Conservation (phyloP, 2,329 filamentous ascomycete genomes). For the Delphinella strobiligena region DNA sequence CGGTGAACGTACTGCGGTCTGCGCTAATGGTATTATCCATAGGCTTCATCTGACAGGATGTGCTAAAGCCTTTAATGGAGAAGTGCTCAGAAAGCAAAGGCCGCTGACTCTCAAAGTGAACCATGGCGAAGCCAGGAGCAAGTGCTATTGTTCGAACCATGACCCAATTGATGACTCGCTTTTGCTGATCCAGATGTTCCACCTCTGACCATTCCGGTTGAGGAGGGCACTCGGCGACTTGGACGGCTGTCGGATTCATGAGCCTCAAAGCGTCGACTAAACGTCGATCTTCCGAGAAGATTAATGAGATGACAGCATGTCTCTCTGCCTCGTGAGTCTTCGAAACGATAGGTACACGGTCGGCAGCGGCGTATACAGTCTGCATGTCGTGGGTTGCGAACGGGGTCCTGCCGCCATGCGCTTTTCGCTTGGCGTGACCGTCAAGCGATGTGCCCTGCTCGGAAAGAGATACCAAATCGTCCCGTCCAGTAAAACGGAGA, state of each 20-base stretch:
- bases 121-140: conserved; percentile 71
- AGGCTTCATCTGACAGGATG: conserved; percentile 84
- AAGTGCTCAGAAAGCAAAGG: conserved; percentile 90
- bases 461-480: conserved; percentile 57
- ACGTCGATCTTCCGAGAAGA: conserved; percentile 85
- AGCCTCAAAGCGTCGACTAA: conserved; percentile 75
- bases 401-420: background rate
- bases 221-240: conserved; percentile 64
- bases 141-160: conserved; percentile 82
- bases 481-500: conserved; percentile 64
- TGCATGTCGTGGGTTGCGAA: conserved; percentile 7
- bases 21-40: conserved; percentile 87
- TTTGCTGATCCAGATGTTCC: conserved; percentile 82
- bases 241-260: conserved; percentile 72
- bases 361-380: conserved; percentile 7
- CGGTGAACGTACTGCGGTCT: conserved; percentile 74
- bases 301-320: conserved; percentile 67
- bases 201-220: conserved; percentile 73
- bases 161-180: conserved; percentile 74
- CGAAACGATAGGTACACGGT: conserved; percentile 37
- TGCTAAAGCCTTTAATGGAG: conserved; percentile 77
- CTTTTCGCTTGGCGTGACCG: background rate
- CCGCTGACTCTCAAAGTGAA: conserved; percentile 77
- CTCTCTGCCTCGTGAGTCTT: conserved; percentile 69
- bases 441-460: conserved; percentile 24